Evolutionary conservation across 2,329 filamentous ascomycete genomes (phyloP).

Genomic region (Penicillium sp.): DNA sequence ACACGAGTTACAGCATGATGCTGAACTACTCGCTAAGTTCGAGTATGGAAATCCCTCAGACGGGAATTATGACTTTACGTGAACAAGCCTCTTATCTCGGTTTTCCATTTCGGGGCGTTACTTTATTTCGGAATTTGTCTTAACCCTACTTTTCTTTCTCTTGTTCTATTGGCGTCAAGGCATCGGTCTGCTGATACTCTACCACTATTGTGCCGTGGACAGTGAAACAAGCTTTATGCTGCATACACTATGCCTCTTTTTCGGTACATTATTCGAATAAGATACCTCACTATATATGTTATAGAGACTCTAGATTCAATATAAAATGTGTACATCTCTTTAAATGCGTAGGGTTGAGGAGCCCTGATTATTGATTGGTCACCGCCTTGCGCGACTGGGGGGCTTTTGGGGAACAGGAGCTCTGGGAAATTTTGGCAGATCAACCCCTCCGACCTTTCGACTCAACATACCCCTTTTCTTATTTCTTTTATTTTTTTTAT

Average conservation of each 20-base stretch:
- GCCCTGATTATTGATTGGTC: conserved; percentile 31
- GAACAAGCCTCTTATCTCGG: conserved; percentile 16
- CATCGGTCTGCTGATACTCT: conserved; percentile 1
- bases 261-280: not conserved
- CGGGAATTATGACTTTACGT: conserved; percentile 29
- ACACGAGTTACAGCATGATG: conserved; percentile 35
- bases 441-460: conserved; percentile 26
- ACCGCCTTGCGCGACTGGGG: conserved; percentile 28
- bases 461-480: conserved; percentile 22
- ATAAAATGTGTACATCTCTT: not conserved
- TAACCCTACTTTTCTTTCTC: conserved; percentile 2
- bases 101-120: not conserved
- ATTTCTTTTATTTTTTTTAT: conserved; percentile 13
- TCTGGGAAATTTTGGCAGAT: conserved; percentile 38
- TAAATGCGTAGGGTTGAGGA: conserved; percentile 5
- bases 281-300: not conserved
- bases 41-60: conserved; percentile 34
- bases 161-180: conserved; percentile 4
- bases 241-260: not conserved
- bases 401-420: conserved; percentile 28
- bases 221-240: not conserved
- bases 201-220: not conserved
- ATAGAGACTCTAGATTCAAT: not conserved
- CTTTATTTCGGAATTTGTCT: conserved; percentile 4
- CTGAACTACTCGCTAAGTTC: conserved; percentile 34